These are phyloP conservation scores for Stephania yunnanensis DNA, from an alignment of 164 flowering plant species.

Conservation along the genomic window DNA sequence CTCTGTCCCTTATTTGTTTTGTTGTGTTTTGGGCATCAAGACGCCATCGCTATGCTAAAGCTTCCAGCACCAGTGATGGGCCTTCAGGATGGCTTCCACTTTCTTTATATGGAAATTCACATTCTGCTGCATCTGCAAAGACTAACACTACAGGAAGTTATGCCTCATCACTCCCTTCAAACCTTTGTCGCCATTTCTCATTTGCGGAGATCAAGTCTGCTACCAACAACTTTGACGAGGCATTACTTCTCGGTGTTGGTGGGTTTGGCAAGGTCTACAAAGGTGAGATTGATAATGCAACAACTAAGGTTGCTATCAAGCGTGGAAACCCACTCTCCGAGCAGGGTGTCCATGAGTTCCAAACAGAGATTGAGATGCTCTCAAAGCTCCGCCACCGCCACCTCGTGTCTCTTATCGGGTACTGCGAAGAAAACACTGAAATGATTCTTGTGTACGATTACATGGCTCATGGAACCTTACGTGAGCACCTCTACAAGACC, in stretches of 20 bases:
- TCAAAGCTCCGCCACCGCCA: conserved; percentile 44
- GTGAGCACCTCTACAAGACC: conserved; percentile 41
- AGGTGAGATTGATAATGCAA: conserved; percentile 32
- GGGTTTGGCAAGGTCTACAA: conserved; percentile 51
- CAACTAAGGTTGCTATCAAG: conserved; percentile 42
- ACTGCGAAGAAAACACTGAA: conserved; percentile 37
- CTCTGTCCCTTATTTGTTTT: conserved; percentile 17
- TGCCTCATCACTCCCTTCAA: conserved; percentile 29
- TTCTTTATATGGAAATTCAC: conserved; percentile 26
- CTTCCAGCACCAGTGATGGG: conserved; percentile 24
- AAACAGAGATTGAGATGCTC: conserved; percentile 52
- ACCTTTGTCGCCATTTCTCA: conserved; percentile 45
- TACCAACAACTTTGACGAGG: conserved; percentile 36
- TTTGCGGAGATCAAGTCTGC: conserved; percentile 39
- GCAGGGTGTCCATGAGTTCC: conserved; percentile 47
- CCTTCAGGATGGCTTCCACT: conserved; percentile 30
- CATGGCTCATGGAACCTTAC: conserved; percentile 44
- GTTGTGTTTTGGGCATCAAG: conserved; percentile 18
- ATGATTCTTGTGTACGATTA: conserved; percentile 51
- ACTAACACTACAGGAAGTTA: conserved; percentile 31
- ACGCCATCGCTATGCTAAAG: conserved; percentile 19
- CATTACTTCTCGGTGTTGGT: conserved; percentile 35
- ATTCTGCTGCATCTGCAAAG: conserved; percentile 22
- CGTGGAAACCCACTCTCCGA: conserved; percentile 34
- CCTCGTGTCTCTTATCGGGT: conserved; percentile 46